Conservation (phyloP, 345 rosid species). For the Erysimum cheiranthoides region DNA sequence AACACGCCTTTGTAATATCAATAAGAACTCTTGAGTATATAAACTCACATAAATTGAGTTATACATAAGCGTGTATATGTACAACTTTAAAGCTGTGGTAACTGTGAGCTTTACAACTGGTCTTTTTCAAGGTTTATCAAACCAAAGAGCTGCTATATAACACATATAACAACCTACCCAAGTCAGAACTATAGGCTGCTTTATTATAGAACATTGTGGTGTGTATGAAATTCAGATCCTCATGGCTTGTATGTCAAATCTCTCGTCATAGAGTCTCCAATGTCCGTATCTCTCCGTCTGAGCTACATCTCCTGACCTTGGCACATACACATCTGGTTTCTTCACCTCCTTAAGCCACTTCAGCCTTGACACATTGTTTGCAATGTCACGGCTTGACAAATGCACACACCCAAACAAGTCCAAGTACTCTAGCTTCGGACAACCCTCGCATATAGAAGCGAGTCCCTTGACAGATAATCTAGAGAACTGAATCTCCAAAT, state of each 20-base stretch:
- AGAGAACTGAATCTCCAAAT: constrained; percentile 72
- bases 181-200: not conserved
- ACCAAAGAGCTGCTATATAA: constrained; percentile 11
- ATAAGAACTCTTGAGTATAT: not conserved
- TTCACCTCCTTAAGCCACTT: constrained; percentile 63
- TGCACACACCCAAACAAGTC: constrained; percentile 79
- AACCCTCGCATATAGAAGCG: constrained; percentile 64
- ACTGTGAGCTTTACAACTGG: constrained; percentile 13
- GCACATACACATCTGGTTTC: constrained; percentile 71
- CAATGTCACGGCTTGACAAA: constrained; percentile 71
- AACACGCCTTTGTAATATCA: not conserved
- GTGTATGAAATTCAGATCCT: constrained; percentile 50
- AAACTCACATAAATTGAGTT: not conserved
- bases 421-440: constrained; percentile 64
- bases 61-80: not conserved
- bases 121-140: constrained; percentile 13
- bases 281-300: constrained; percentile 74
- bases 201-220: constrained; percentile 13
- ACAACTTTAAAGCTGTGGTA: constrained; percentile 17
- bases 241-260: constrained; percentile 78
- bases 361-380: constrained; percentile 50
- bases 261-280: constrained; percentile 83
- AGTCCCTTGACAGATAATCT: constrained; percentile 71
- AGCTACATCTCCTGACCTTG: constrained; percentile 56
- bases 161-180: constrained; percentile 1